A percentile compares a stretch with the other conserved stretches of the same genome.
phyloP scores from a whole-genome alignment of 768 basidiomycete species.

The Hebeloma cylindrosporum region DNA sequence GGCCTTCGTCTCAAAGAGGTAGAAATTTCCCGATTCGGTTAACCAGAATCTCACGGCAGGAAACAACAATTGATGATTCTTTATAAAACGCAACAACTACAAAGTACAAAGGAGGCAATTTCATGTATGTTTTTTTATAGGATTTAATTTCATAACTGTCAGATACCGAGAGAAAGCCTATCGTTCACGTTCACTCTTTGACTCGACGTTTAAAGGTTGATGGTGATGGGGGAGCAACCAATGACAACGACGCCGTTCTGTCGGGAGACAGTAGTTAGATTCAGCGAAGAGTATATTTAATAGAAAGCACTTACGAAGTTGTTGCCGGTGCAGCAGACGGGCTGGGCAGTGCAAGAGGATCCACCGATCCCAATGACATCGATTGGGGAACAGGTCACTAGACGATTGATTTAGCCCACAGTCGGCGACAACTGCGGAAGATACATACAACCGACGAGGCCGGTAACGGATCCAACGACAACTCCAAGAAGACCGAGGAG shows the following conservation, averaged over 20 bases:
- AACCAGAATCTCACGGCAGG: too few species aligned
- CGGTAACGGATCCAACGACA: slow-evolving; percentile 13
- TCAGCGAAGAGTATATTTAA: neutral
- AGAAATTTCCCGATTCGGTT: too few species aligned
- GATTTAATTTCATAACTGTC: too few species aligned
- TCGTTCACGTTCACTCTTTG: too few species aligned
- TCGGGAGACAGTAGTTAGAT: neutral
- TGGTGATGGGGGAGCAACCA: slow-evolving; percentile 29
- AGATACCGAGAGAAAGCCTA: too few species aligned
- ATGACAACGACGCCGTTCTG: slow-evolving; percentile 28
- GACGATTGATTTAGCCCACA: neutral
- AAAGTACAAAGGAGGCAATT: too few species aligned
- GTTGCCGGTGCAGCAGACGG: slow-evolving; percentile 31
- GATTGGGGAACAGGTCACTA: slow-evolving; percentile 29
- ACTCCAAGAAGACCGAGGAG: slow-evolving; percentile 29
- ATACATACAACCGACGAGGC: slow-evolving; percentile 9
- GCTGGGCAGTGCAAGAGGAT: slow-evolving; percentile 23
- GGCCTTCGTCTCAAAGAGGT: too few species aligned
- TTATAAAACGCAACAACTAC: too few species aligned
- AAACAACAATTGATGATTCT: too few species aligned
- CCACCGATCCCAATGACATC: slow-evolving; percentile 23
- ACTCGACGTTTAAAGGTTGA: slow-evolving; percentile 25
- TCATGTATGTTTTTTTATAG: too few species aligned
- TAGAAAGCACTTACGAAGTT: slow-evolving; percentile 20
- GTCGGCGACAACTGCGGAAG: neutral